Evolutionary conservation across 2,329 filamentous ascomycete genomes (phyloP).

Genomic region (Periconia sp.): DNA sequence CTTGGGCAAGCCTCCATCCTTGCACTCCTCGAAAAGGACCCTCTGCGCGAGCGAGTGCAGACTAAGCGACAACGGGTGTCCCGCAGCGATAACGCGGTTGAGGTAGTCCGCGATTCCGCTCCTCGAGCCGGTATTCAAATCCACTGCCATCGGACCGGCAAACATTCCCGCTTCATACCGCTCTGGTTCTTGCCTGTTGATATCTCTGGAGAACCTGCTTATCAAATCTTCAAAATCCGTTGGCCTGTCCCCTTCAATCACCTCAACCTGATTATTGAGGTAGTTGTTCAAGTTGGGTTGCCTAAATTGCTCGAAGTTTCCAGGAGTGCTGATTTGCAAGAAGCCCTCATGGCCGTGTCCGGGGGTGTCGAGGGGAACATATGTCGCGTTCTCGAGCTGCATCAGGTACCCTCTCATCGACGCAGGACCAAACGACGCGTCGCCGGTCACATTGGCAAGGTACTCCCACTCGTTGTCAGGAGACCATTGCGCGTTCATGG

Average conservation of each 20-base stretch:
- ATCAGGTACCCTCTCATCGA: slow-evolving; percentile 60
- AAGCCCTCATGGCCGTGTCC: slow-evolving; percentile 52
- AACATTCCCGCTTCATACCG: slow-evolving; percentile 48
- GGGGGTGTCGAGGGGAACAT: slow-evolving; percentile 40
- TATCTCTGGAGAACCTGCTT: slow-evolving; percentile 22
- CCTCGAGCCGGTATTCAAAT: slow-evolving; percentile 45
- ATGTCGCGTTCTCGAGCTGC: slow-evolving; percentile 54
- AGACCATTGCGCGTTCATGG: slow-evolving; percentile 33
- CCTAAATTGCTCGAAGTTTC: slow-evolving; percentile 55
- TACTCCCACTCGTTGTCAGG: slow-evolving; percentile 57
- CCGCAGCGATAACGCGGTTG: slow-evolving; percentile 49
- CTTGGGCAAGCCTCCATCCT: slow-evolving; percentile 32
- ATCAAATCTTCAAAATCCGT: slow-evolving; percentile 17
- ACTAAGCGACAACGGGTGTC: slow-evolving; percentile 42
- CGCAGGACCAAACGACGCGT: slow-evolving; percentile 49
- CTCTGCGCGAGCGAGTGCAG: slow-evolving; percentile 2
- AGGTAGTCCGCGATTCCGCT: slow-evolving; percentile 60
- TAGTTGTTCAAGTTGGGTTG: slow-evolving; percentile 47
- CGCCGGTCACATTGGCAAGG: slow-evolving; percentile 58
- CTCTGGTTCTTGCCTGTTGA: slow-evolving; percentile 47
- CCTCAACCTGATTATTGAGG: slow-evolving; percentile 35
- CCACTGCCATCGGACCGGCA: slow-evolving; percentile 60
- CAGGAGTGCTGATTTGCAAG: slow-evolving; percentile 57
- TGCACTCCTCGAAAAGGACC: slow-evolving; percentile 35
- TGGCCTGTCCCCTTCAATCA: slow-evolving; percentile 55